phyloP scores from a whole-genome alignment of 257 asterid genomes.

The Capsicum rhomboideum region DNA sequence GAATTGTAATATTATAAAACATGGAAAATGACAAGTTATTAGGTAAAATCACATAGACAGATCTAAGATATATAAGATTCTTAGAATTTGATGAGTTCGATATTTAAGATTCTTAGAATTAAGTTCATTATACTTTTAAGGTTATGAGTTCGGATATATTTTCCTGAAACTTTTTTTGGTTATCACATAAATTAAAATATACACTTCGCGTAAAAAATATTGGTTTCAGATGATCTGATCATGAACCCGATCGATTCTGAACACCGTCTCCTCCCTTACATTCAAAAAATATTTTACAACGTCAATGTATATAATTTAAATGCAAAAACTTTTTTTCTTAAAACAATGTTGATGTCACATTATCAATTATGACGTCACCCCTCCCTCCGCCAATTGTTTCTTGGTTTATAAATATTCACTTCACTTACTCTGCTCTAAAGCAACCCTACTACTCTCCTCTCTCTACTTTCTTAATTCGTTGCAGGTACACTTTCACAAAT shows the following conservation, averaged over 20 bases:
- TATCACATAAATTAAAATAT: neutral
- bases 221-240: too few species aligned
- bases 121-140: too few species aligned
- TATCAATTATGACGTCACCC: neutral
- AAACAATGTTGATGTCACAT: neutral
- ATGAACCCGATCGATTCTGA: too few species aligned
- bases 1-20: too few species aligned
- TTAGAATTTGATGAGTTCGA: too few species aligned
- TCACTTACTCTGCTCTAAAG: neutral
- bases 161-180: too few species aligned
- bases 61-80: too few species aligned
- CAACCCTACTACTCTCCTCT: neutral
- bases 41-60: too few species aligned
- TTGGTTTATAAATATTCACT: constrained; percentile 14
- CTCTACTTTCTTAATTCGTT: neutral
- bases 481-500: neutral
- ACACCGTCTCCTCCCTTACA: neutral
- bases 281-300: neutral
- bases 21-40: too few species aligned
- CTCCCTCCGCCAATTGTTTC: neutral
- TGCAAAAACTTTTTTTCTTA: neutral
- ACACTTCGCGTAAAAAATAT: too few species aligned
- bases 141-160: too few species aligned
- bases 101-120: too few species aligned
- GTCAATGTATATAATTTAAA: neutral